Evolutionary conservation across 179 eudicot species (phyloP), one percentile per base, ranked within the genome.

Genomic region (Silene noctiflora): DNA sequence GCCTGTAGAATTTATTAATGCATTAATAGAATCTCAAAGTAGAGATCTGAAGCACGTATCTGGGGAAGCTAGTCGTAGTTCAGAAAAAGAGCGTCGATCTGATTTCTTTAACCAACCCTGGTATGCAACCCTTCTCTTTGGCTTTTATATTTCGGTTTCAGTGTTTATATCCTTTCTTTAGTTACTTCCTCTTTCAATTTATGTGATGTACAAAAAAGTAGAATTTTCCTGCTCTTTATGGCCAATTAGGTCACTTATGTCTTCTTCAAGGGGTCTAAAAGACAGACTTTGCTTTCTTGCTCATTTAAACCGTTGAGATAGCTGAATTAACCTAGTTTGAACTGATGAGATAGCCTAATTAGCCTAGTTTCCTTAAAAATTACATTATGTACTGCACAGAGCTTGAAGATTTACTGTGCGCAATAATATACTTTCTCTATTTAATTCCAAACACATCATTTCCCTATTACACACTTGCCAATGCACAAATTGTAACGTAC

Each of bases 61-160:
- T 29, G 96, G 97, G 59, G 98, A 94, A 85, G 84, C 86, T 72
- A 86, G 92, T 74, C 96, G 94, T 63, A 91, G 77, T 80, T 84
- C 86, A 71, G 98, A 94, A 77, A 88, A 76, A 79, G 98, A 94
- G 82, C 94, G 86, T 29, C 87, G 84, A 29, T 87, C 98, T 21
- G 96, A 94, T 33, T 94, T 91, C 88, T 94, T 82, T 88, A 90
- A 87, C 80, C 98, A 93, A 73, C 93, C 95, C 22, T 93, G 98
- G 98, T 93, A 88, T 72, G 89, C 44, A 66, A 67, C 27, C 72
- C 66, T 1, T 42, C 75, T 4, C 44, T 56, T 78, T 48, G 63
- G 22, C 48, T 59, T 70, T 21, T 39, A 16, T 29, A 25, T 72
- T 24, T 17, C 33, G 4, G 2, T 31, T 21, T 35, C 17, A 10